Evolutionary conservation across 306 rosid genomes (phyloP).

Genomic region (Albizia julibrissin): DNA sequence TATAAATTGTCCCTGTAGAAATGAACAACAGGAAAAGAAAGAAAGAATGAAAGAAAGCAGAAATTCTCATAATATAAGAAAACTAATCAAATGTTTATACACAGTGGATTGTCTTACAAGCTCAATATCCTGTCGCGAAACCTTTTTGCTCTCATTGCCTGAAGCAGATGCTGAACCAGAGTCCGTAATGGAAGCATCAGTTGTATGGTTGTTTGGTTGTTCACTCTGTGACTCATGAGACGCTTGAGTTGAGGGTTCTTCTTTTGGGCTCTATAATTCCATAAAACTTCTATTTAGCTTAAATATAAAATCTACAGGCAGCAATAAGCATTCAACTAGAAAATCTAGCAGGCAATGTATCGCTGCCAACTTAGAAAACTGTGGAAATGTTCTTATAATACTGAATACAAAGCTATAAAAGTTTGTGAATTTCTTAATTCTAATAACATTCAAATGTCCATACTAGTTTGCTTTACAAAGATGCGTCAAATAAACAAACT

Average conservation of each 20-base stretch:
- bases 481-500: not conserved
- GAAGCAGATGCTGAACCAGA: slow-evolving; percentile 83
- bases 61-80: slow-evolving; percentile 1
- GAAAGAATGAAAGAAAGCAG: slow-evolving; percentile 2
- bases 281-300: slow-evolving; percentile 18
- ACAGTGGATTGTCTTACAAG: slow-evolving; percentile 58
- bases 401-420: slow-evolving; percentile 1
- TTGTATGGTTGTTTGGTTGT: slow-evolving; percentile 58
- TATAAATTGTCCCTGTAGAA: slow-evolving; percentile 1
- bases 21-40: not conserved
- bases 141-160: slow-evolving; percentile 79
- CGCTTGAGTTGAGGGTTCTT: slow-evolving; percentile 71
- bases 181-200: slow-evolving; percentile 75
- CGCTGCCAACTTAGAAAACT: slow-evolving; percentile 1
- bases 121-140: slow-evolving; percentile 91
- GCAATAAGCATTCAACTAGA: slow-evolving; percentile 20
- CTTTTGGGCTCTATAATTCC: slow-evolving; percentile 53
- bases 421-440: not conserved
- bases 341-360: slow-evolving; percentile 21
- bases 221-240: slow-evolving; percentile 74
- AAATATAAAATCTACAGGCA: slow-evolving; percentile 4
- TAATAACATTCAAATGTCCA: slow-evolving; percentile 5
- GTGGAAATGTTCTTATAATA: not conserved
- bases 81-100: slow-evolving; percentile 8
- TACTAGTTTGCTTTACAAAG: slow-evolving; percentile 15